phyloP scores from a whole-genome alignment of 2,329 filamentous ascomycete species.

The Balansia obtecta region DNA sequence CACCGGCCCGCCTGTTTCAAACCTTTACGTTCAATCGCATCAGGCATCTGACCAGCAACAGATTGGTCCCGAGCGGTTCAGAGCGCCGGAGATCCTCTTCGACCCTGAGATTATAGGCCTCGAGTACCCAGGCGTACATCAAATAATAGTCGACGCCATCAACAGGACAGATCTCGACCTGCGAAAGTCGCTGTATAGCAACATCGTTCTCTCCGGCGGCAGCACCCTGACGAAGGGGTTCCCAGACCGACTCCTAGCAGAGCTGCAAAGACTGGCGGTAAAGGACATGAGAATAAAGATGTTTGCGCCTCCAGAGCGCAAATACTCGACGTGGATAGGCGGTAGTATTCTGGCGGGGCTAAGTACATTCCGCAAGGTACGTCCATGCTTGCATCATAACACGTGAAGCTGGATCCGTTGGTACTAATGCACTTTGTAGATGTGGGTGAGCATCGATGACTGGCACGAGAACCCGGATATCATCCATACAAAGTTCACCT shows the following conservation, averaged over 20 bases:
- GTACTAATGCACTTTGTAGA: slow-evolving; percentile 38
- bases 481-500: slow-evolving; percentile 96
- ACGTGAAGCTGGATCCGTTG: neutral
- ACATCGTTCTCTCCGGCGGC: slow-evolving; percentile 93
- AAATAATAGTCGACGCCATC: slow-evolving; percentile 95
- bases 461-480: slow-evolving; percentile 99
- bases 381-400: slow-evolving; percentile 15
- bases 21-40: neutral
- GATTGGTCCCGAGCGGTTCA: slow-evolving; percentile 88
- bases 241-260: slow-evolving; percentile 79
- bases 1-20: neutral
- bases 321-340: slow-evolving; percentile 98
- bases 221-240: slow-evolving; percentile 96
- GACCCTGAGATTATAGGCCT: slow-evolving; percentile 94
- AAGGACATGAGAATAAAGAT: slow-evolving; percentile 99
- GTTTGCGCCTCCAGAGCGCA: slow-evolving; percentile 90
- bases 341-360: slow-evolving; percentile 92
- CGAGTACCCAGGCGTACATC: slow-evolving; percentile 93
- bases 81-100: slow-evolving; percentile 93
- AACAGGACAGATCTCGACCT: slow-evolving; percentile 91
- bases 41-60: slow-evolving; percentile 23
- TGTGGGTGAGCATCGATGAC: slow-evolving; percentile 99
- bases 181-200: slow-evolving; percentile 84
- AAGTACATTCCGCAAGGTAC: slow-evolving; percentile 95
- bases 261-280: slow-evolving; percentile 85